Conservation (phyloP, 2,329 filamentous ascomycete species). For the Alternaria brassicicola region DNA sequence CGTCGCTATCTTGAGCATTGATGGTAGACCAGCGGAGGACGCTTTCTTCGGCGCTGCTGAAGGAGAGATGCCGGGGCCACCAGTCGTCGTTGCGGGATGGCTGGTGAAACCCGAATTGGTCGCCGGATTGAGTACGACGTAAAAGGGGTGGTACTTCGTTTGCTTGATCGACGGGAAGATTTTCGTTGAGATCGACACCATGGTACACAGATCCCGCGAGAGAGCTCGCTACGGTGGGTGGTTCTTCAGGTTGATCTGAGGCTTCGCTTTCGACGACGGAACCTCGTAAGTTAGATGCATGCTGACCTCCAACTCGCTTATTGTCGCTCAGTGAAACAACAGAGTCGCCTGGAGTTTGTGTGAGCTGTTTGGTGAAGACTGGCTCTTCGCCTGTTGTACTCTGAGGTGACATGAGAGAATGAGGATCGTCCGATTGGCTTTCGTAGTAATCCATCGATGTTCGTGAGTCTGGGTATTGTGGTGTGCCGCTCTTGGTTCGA, state of each 20-base stretch:
- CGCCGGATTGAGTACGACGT: conserved; percentile 67
- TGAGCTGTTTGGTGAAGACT: conserved; percentile 41
- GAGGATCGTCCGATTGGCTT: conserved; percentile 14
- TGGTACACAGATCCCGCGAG: conserved; percentile 65
- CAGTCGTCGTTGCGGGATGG: conserved; percentile 61
- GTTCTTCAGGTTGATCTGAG: conserved; percentile 37
- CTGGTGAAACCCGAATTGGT: conserved; percentile 37
- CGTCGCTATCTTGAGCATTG: conserved; percentile 21
- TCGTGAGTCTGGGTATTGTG: conserved; percentile 16
- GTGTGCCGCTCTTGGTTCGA: conserved; percentile 27
- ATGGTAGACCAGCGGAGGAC: conserved; percentile 64
- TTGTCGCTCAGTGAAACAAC: conserved; percentile 27
- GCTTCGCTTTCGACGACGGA: conserved; percentile 28
- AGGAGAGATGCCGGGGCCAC: conserved; percentile 76
- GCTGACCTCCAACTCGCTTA: conserved; percentile 26
- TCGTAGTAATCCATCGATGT: conserved; percentile 17
- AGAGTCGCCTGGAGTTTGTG: conserved; percentile 44
- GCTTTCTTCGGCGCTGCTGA: conserved; percentile 77
- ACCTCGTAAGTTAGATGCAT: conserved; percentile 19
- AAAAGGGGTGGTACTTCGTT: conserved; percentile 59
- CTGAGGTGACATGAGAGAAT: conserved; percentile 21
- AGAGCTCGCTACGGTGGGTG: conserved; percentile 58
- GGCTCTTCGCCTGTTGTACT: conserved; percentile 30
- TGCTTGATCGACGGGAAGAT: conserved; percentile 53
- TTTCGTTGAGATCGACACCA: conserved; percentile 60